A percentile compares a stretch with the other conserved stretches of the same genome.
Evolutionary conservation across 345 rosid species (phyloP).

Genomic region (Psidium friedrichsthalianum): DNA sequence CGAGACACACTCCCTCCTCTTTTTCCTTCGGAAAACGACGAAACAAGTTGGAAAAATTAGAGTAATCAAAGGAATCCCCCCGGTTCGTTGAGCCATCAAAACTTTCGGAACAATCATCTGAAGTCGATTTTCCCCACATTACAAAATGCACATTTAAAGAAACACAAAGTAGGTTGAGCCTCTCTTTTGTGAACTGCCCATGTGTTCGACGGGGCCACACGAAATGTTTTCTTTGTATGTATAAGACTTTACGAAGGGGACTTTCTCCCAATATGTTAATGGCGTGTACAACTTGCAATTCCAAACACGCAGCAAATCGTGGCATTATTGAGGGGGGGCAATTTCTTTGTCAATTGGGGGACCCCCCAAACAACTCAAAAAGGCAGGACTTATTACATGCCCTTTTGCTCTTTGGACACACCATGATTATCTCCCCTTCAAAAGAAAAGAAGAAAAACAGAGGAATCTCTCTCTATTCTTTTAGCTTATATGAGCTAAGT

Average conservation of each 20-base stretch:
- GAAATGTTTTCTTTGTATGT: conserved; percentile 1
- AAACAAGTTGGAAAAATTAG: not conserved
- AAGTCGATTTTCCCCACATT: not conserved
- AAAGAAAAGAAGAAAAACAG: not conserved
- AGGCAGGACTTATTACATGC: not conserved
- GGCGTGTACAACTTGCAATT: conserved; percentile 28
- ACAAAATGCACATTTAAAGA: not conserved
- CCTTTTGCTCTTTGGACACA: not conserved
- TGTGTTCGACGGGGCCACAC: conserved; percentile 37
- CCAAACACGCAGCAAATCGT: conserved; percentile 17
- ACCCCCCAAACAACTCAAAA: conserved; percentile 4
- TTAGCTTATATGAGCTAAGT: not conserved
- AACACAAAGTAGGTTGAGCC: not conserved
- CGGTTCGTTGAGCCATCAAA: not conserved
- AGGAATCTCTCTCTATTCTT: not conserved
- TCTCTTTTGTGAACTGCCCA: conserved; percentile 30
- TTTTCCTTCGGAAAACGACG: not conserved
- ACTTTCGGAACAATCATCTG: not conserved
- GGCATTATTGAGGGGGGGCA: conserved; percentile 20
- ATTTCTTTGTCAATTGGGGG: conserved; percentile 12
- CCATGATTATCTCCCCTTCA: not conserved
- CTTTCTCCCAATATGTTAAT: conserved; percentile 21
- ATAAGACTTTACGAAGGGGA: conserved; percentile 22
- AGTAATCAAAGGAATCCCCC: not conserved
- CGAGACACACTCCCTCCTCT: not conserved